Evolutionary conservation across 805 yeast genomes (phyloP).

Genomic region (Saccharomycopsis babjevae): DNA sequence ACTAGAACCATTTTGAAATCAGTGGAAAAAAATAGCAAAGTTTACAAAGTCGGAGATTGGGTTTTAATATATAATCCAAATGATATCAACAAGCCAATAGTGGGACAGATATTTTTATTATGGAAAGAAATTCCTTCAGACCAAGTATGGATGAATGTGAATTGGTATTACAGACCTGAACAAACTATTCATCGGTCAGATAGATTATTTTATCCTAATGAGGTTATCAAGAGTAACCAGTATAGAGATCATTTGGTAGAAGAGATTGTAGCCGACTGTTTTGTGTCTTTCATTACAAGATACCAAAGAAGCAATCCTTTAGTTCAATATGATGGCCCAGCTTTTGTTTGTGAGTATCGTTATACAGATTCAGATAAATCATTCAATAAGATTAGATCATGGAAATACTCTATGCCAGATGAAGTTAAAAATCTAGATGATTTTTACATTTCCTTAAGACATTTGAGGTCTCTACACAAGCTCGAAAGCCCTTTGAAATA

Average conservation of each 20-base stretch:
- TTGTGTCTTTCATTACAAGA: conserved; percentile 88
- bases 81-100: conserved; percentile 81
- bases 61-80: conserved; percentile 78
- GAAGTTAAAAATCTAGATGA: conserved; percentile 83
- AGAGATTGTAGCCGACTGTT: conserved; percentile 88
- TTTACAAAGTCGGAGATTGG: conserved; percentile 91
- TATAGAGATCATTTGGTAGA: conserved; percentile 86
- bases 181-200: conserved; percentile 94
- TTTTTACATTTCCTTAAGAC: conserved; percentile 60
- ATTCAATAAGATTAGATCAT: conserved; percentile 90
- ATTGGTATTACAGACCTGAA: conserved; percentile 97
- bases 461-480: conserved; percentile 58
- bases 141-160: conserved; percentile 79
- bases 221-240: conserved; percentile 94
- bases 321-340: conserved; percentile 65
- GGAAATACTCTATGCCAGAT: conserved; percentile 98
- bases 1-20: conserved; percentile 73
- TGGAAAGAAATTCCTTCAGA: conserved; percentile 80
- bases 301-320: conserved; percentile 93
- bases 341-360: conserved; percentile 90
- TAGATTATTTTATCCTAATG: conserved; percentile 82
- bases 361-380: conserved; percentile 85
- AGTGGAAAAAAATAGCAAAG: conserved; percentile 58
- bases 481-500: conserved; percentile 79
- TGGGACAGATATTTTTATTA: conserved; percentile 85